Conservation (phyloP, 2,329 filamentous ascomycete genomes). For the Nemania diffusa region DNA sequence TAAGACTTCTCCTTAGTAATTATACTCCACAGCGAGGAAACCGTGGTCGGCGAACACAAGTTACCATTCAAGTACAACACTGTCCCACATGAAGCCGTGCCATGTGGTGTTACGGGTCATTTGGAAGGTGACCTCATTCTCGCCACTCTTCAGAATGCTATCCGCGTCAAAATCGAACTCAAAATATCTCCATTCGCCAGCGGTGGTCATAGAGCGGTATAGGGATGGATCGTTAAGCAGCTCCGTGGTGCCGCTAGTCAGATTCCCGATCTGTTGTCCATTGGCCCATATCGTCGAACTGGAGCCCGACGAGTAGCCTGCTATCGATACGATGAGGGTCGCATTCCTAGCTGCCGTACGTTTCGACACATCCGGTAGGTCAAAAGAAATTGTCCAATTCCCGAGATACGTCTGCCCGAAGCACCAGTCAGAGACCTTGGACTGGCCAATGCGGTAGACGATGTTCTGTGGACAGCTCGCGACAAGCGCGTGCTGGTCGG, state of each 20-base stretch:
- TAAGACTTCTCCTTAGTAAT: too few species aligned
- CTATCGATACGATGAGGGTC: conserved; percentile 56
- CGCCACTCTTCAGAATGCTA: conserved; percentile 36
- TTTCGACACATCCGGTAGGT: neutral
- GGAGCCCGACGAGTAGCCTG: conserved; percentile 56
- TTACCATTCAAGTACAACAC: conserved; percentile 33
- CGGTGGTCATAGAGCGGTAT: conserved; percentile 59
- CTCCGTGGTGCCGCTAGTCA: conserved; percentile 48
- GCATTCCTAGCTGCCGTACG: conserved; percentile 42
- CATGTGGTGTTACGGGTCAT: conserved; percentile 30
- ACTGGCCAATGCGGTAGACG: conserved; percentile 55
- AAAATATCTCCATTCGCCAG: conserved; percentile 60
- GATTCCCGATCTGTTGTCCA: conserved; percentile 52
- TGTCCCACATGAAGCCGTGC: conserved; percentile 37
- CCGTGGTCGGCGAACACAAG: neutral
- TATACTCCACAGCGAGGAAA: neutral
- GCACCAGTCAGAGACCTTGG: conserved; percentile 57
- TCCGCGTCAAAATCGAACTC: conserved; percentile 50
- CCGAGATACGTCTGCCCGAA: conserved; percentile 57
- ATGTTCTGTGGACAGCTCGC: conserved; percentile 57
- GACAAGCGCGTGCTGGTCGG: conserved; percentile 58
- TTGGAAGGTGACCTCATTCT: conserved; percentile 44
- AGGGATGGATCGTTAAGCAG: conserved; percentile 57
- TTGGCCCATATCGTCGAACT: conserved; percentile 56
- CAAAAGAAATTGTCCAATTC: conserved; percentile 52